A percentile compares a stretch with the other conserved stretches of the same genome.
These are phyloP conservation scores for Coprinellus micaceus DNA, from an alignment of 768 basidiomycete genomes.

Conservation along the genomic window DNA sequence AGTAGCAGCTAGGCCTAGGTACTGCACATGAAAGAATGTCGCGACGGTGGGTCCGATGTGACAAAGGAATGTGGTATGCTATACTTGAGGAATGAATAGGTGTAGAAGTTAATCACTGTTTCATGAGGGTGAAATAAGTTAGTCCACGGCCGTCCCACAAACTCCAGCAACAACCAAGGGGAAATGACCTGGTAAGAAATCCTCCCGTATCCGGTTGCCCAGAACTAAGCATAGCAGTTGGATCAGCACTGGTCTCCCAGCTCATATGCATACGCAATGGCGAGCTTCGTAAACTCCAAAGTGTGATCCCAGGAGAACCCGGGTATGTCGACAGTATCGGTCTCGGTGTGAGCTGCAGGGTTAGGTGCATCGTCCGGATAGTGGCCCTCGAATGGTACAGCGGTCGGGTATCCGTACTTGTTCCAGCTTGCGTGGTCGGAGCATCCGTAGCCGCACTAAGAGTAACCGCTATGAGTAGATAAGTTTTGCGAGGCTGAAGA, in stretches of 20 bases:
- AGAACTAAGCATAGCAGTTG: no score
- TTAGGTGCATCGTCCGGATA: constrained; percentile 17
- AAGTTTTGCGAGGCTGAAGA: not conserved
- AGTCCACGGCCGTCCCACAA: not conserved
- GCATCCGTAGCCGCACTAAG: constrained; percentile 21
- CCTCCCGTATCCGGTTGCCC: no score
- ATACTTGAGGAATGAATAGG: no score
- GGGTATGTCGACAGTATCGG: constrained; percentile 31
- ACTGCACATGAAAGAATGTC: no score
- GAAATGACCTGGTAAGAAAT: no score
- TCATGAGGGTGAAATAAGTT: no score
- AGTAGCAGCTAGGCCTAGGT: no score
- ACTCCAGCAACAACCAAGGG: no score
- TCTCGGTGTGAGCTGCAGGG: not conserved
- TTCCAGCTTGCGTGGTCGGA: constrained; percentile 35
- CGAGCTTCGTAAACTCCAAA: constrained; percentile 57
- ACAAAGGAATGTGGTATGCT: not conserved
- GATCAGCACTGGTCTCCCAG: no score
- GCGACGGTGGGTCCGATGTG: no score
- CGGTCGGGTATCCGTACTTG: constrained; percentile 39
- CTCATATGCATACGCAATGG: constrained; percentile 51
- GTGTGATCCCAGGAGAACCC: constrained; percentile 41
- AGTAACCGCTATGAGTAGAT: constrained; percentile 15
- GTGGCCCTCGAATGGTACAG: constrained; percentile 33
- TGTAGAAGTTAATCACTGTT: no score